These are phyloP conservation scores for Heimioporus sp. DNA, from an alignment of 768 basidiomycete genomes.

Conservation along the genomic window DNA sequence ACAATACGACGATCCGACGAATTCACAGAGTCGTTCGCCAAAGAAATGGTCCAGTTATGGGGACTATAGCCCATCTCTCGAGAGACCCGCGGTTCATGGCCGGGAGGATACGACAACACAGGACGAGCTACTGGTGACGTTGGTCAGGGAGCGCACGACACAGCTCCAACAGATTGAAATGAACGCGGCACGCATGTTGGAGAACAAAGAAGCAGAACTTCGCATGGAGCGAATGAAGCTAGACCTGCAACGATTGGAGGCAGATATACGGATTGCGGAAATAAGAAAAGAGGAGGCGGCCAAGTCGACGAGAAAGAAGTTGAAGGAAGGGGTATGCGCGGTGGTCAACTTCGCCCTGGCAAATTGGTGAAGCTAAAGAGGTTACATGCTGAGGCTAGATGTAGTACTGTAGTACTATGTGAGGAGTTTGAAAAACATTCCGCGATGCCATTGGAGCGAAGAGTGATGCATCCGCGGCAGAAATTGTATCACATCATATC, in stretches of 20 bases:
- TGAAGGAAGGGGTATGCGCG: neutral
- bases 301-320: neutral
- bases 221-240: neutral
- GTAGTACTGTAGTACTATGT: too few species aligned
- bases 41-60: neutral
- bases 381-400: too few species aligned
- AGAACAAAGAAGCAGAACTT: neutral
- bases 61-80: too few species aligned
- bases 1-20: neutral
- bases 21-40: neutral
- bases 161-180: neutral
- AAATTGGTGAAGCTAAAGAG: too few species aligned
- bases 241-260: neutral
- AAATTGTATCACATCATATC: conserved; percentile 9
- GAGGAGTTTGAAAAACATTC: too few species aligned
- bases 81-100: neutral
- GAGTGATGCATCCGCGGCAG: too few species aligned
- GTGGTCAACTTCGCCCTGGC: neutral
- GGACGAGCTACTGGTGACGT: neutral
- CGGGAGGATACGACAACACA: neutral
- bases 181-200: neutral
- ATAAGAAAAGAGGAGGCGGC: neutral
- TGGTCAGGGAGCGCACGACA: neutral
- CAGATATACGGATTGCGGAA: neutral
- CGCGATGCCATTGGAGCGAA: too few species aligned